Evolutionary conservation across 441 rosid species (phyloP), one percentile per base, ranked within the genome.

Genomic region (Omphalea diandra): DNA sequence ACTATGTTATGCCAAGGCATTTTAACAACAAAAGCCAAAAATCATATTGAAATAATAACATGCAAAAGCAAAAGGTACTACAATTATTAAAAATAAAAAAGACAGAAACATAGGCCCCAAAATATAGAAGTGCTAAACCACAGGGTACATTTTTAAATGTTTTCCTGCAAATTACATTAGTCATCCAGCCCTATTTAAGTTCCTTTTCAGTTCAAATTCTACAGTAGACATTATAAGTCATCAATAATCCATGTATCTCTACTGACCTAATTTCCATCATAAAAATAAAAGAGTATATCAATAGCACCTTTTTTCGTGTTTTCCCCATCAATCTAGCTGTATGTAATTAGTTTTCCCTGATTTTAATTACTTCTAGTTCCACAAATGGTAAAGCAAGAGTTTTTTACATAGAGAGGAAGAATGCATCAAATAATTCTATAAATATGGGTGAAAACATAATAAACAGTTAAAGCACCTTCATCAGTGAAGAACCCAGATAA

Each of bases 401-500:
- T 15, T 31, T 41, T 65, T 18, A 41, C 5, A 10, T 40, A 31
- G 61, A 40, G 20, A 36, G n/a, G 27, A 56, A 11, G 14, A 52
- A 41, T n/a, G 20, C 11, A 31, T 58, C 44, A 52, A 12, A 67
- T 15, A 35, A 18, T 44, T 14, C 31, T 53, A 8, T 0, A 29
- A 35, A 31, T 18, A 65, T 41, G 29, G 33, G 33, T 5, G 49
- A 52, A 40, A 33, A 38, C 6, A 33, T 8, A 29, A 70, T 17
- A 31, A 47, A 27, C 32, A 70, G 4, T 60, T 50, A 64, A n/a
- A 58, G 49, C 63, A 96, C 99, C 99, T 87, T 89, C 96, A 66
- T 79, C 84, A 7, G 89, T 84, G 75, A 89, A 82, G 75, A 94
- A 84, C 26, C 76, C 68, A 46, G 90, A 81, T 47, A 94, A 81